Base-by-base conservation (phyloP, 2,329 filamentous ascomycete genomes). In the Trichoderma guizhouense region DNA sequence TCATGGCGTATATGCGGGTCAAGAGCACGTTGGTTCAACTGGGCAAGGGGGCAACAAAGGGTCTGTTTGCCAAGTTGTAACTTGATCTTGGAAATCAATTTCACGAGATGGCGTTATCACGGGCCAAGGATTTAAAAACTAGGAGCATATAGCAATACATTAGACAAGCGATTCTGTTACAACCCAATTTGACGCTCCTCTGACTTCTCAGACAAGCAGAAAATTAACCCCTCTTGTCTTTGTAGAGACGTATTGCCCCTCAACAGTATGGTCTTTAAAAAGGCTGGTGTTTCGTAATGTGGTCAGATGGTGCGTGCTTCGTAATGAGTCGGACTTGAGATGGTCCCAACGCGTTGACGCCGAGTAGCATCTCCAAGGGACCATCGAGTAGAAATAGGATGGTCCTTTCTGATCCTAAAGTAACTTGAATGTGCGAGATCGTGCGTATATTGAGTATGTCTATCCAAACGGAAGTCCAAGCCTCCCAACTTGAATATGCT, bases 1-100 rank as follows among this genome's bases (percentile, higher is more conserved):
- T 97, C 69, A 91, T 92, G 81, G 91, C 92, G 4, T 97, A 94
- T 91, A 88, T 94, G 67, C 86, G 90, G 82, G 96, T 95, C 76
- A 97, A 96, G 86, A 97, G 93, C 81, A 97, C 93, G 2, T 82
- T 97, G 34, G 91, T 97, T 3, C 94, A 97, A 80, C 92, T 95
- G 86, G 89, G 90, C 55, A 39, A 85, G 81, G 73, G 92, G 91
- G 72, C 88, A 86, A 71, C 94, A 88, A 80, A 79, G 55, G 81
- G 80, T 9, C 91, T 94, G 0, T 97, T 96, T 82, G 85, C 90
- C 34, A 93, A 93, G 81, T 75, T 92, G 74, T 92, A 82, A 66
- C 3, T 43, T 36, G 28, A 18, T 55, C 11, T 32, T 15, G 11
- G 24, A 1, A 2, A 21, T 14, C 12, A 9, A 1, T 53, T 18